Evolutionary conservation across 1,284 basidiomycete genomes (phyloP), one percentile per base, ranked within the genome.

Genomic region (Coniophora puteana): DNA sequence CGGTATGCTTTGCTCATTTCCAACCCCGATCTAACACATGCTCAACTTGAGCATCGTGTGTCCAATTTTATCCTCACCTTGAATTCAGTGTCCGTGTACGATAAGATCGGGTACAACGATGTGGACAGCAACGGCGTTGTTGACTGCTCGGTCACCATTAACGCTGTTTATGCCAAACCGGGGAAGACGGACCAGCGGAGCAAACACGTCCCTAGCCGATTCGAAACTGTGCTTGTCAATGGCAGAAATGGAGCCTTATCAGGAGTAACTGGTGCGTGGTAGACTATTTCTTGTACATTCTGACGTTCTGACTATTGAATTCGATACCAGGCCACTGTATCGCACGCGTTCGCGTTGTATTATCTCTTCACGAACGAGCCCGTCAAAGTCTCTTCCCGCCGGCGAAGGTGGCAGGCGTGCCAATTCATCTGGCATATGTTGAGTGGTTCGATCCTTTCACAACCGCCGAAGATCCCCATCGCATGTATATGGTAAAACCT

Each of bases 401-500:
- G 12, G 14, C 23, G 26, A 35, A 14, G 6, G 30, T 32, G 27
- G 11, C 18, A 13, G 11, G 29, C n/a, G 38, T 40, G 10, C 38
- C 46, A 17, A 27, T 38, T n/a, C 47, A 55, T 38, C 35, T 55
- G 4, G 51, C 49, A 13, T 56, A 56, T 40, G 47, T 58, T 4
- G 50, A 59, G 36, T 57, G 51, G 52, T 61, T 55, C 41, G 48
- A 49, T 14, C 48, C 48, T 7, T 56, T 59, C 34, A 17, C 37
- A 16, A 14, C 11, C 10, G 26, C 5, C n/a, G 53, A 49, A 1
- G 48, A 55, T 16, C 34, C 36, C 12, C 45, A 51, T 28, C 26
- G 41, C 1, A 27, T 62, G 41, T 62, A 56, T 44, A 50, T 49
- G 32, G 33, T 65, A n/a, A n/a, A n/a, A n/a, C n/a, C n/a, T n/a